These are phyloP conservation scores for Saccharomycopsis amapae DNA, from an alignment of 805 yeast genomes.

Conservation along the genomic window DNA sequence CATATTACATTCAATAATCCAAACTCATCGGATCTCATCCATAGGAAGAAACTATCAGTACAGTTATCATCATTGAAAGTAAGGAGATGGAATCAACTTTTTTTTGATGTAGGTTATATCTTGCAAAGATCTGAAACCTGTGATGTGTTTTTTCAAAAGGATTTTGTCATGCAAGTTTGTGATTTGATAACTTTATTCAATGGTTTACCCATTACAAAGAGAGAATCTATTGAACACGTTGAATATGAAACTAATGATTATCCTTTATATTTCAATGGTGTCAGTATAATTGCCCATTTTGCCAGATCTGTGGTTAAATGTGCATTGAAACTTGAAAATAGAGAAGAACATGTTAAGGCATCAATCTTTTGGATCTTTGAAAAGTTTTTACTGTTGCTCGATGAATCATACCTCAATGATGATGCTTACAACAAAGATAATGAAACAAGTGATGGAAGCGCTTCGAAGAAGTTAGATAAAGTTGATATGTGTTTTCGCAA, in stretches of 20 bases:
- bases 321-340: conserved; percentile 27
- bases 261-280: conserved; percentile 31
- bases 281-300: conserved; percentile 60
- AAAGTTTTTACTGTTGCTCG: conserved; percentile 11
- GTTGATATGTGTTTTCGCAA: conserved; percentile 12
- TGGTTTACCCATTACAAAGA: conserved; percentile 63
- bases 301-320: conserved; percentile 47
- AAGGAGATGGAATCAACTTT: conserved; percentile 70
- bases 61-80: conserved; percentile 49
- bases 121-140: conserved; percentile 60
- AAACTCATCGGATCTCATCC: too few species aligned
- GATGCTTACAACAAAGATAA: background rate
- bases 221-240: conserved; percentile 77
- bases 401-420: background rate
- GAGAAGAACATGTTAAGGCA: background rate
- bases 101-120: conserved; percentile 72
- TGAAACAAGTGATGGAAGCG: background rate
- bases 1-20: conserved; percentile 39
- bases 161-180: conserved; percentile 51
- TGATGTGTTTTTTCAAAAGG: conserved; percentile 35
- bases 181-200: conserved; percentile 66
- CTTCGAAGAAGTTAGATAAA: background rate
- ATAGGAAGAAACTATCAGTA: conserved; percentile 21
- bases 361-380: conserved; percentile 11
- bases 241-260: conserved; percentile 88